Base-by-base conservation (phyloP, 2,329 filamentous ascomycete species). In the Pyricularia sp. region DNA sequence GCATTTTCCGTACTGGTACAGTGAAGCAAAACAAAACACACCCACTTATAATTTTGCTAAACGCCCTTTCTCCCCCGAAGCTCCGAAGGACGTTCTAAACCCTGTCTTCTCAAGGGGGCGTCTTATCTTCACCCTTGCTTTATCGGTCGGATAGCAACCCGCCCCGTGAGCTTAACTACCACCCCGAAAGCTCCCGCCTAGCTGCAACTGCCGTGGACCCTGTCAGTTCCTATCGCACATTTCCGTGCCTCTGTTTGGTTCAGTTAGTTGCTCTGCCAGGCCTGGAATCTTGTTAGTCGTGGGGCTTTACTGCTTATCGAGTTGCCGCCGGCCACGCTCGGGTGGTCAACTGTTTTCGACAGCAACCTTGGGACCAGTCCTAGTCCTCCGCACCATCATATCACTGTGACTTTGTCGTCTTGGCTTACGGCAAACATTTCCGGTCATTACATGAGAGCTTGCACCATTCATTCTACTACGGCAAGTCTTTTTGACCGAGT, bases 181-280 rank as follows among this genome's bases (percentile, higher is more conserved):
- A 64, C 64, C 31, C 64, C 31, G 64, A 66, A 36, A 61, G 58
- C 58, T 61, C 58, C 58, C 58, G 58, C 14, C 58, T 42, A 11
- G 66, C 25, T 33, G 66, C 30, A 68, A 63, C 66, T 61, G 23
- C 58, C 66, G 66, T 68, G 66, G 66, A 68, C 66, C 66, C 66
- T 68, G 66, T 63, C 55, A 55, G 17, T 36, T 61, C 66, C n/a
- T 68, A 59, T 68, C 50, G 28, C 26, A 28, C 58, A 14, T 61
- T 61, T 61, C 58, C 58, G 58, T 58, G 25, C 28, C 58, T 61
- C 66, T 68, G 66, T 68, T 68, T 68, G 66, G 66, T 64, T 26
- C 25, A 25, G 10, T 12, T 30, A 5, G 58, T 61, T 42, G 65
- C 23, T 14, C 30, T 26, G 31, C 20, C 42, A 55, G 20, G 42